Base-by-base conservation (phyloP, 2,329 filamentous ascomycete genomes). In the Fusarium sp. region DNA sequence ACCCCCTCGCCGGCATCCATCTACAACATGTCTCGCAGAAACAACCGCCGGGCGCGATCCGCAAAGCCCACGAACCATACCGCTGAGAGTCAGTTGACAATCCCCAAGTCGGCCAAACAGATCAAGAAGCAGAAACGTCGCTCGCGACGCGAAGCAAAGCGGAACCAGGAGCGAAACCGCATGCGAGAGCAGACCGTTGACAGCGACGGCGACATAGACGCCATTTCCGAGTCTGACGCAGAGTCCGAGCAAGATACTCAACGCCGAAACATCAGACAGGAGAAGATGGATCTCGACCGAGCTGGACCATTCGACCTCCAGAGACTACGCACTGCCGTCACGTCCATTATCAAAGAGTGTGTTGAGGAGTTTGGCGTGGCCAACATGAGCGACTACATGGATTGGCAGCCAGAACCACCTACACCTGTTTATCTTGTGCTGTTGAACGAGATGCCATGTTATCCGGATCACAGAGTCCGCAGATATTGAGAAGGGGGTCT, bases 361-460 rank as follows among this genome's bases (percentile, higher is more conserved):
- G 59, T 64, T 13, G 24, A 71, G 13, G 58, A 67, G 24, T 48
- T 68, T 3, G 20, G 54, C 10, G 22, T 45, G 5, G 22, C 18
- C 31, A 64, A 68, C 5, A 56, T 59, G n/a, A 39, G 68, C 5
- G 71, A 72, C n/a, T 57, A 33, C 10, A 76, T 76, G 68, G 74
- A 71, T 22, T 76, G 74, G 68, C 71, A 76, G 22, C 48, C 72
- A 7, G 71, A 74, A 29, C 71, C 65, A 5, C 67, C 64, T 2
- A 76, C 24, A 2, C 61, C 29, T n/a, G 68, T 76, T 4, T 57
- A 68, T 45, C 14, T 76, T n/a, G 71, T 76, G 9, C 56, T 60
- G 4, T 63, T 20, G 22, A 16, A 2, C 4, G 68, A 76, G 58
- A 27, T 68, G n/a, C 64, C 65, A 14, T 74, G 52, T 2, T 74